Evolutionary conservation across 225 moss, liverwort and hornwort species (phyloP).

Genomic region (Pseudisothecium myosuroides): DNA sequence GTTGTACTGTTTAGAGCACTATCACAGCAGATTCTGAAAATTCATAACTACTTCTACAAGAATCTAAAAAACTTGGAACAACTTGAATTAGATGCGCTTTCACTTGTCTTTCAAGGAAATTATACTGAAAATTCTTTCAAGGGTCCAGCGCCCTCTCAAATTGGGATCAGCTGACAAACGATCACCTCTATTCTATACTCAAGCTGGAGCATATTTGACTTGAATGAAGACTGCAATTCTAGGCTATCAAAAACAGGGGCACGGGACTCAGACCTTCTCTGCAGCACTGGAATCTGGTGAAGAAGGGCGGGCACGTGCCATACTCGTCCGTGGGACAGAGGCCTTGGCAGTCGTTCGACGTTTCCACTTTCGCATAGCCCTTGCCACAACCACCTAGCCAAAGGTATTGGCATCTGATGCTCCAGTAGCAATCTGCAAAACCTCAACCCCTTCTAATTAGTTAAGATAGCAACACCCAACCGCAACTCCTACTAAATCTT

Average conservation of each 20-base stretch:
- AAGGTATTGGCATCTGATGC: constrained; percentile 37
- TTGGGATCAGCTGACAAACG: background rate
- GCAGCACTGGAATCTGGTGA: constrained; percentile 68
- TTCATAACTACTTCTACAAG: background rate
- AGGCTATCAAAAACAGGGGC: background rate
- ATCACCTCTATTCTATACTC: background rate
- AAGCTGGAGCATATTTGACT: background rate
- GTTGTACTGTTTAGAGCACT: background rate
- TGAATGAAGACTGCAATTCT: background rate
- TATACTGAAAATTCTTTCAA: background rate
- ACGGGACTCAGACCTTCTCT: constrained; percentile 38
- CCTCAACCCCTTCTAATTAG: background rate
- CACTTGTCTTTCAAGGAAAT: background rate
- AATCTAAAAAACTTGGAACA: background rate
- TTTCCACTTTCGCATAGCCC: constrained; percentile 39
- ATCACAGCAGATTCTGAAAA: background rate
- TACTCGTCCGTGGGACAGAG: constrained; percentile 40
- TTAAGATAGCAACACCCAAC: background rate
- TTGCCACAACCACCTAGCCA: constrained; percentile 51
- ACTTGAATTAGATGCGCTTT: background rate
- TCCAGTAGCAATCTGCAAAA: constrained; percentile 62
- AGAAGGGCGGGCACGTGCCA: constrained; percentile 40
- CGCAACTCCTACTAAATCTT: background rate
- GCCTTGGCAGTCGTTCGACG: constrained; percentile 68
- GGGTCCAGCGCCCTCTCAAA: background rate